Evolutionary conservation across 352 stramenopile genomes (phyloP), one percentile per base, ranked within the genome.

Genomic region (Phytopythium litorale): DNA sequence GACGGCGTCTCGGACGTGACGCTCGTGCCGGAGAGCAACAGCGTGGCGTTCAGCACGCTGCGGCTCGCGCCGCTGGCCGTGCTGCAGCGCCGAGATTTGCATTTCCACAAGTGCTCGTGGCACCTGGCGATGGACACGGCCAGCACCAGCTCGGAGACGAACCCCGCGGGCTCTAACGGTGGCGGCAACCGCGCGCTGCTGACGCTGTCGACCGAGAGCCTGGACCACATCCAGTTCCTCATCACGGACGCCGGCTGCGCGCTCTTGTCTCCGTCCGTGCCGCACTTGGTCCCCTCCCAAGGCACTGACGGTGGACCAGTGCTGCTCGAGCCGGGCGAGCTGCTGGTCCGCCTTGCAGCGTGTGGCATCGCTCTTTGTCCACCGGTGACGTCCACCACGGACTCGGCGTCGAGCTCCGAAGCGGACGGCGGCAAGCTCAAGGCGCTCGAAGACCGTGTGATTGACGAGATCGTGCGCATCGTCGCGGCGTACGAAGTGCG

Each of bases 61-160:
- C 78, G 83, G n/a, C 72, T 92, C 28, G 89, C 82, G 52, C 78
- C 91, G 42, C 64, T 91, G 19, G 84, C 84, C 1, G 69, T 90
- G 30, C 71, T 94, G 1, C 79, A 89, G 42, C 80, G 79, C 50
- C 79, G 79, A n/a, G 79, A 91, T 43, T 60, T 82, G 25, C 87
- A 92, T 68, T 83, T 78, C 57, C 69, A 81, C 42, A 94, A 94
- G 49, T 67, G 72, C 46, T 70, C 63, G 15, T 92, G 84, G 84
- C 64, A 73, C 13, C 59, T 92, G 45, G 75, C 71, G 23, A 89
- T 86, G 81, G 82, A 77, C 32, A 86, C 76, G 19, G 76, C 59
- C 25, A 52, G 61, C 19, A 51, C 60, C 23, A 63, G 62, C 45
- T n/a, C 18, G 2, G 53, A 25, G 19, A 12, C 54, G 7, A 57